A percentile compares a stretch with the other conserved stretches of the same genome.
Conservation (phyloP, 768 basidiomycete genomes). For the Pleurotus cornucopiae region DNA sequence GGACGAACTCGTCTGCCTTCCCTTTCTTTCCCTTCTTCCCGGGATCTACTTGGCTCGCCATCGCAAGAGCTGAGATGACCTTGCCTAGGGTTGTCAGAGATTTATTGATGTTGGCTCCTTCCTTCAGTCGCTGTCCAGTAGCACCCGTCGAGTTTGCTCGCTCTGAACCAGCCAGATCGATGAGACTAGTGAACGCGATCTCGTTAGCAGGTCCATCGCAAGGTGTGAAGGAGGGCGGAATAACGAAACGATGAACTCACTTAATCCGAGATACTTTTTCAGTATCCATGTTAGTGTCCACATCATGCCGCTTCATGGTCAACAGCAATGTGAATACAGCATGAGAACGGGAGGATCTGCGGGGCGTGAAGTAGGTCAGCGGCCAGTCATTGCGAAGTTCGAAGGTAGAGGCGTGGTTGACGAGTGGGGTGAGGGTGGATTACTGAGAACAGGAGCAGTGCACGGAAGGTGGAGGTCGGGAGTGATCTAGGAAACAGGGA, state of each 20-base stretch:
- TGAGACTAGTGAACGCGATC: conserved; percentile 49
- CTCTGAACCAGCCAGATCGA: conserved; percentile 96
- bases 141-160: conserved; percentile 97
- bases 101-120: conserved; percentile 99
- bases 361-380: conserved; percentile 4
- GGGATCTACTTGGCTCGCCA: conserved; percentile 56
- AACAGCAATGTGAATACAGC: conserved; percentile 96
- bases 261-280: conserved; percentile 99
- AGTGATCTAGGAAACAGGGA: no score
- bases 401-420: no score
- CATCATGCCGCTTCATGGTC: conserved; percentile 88
- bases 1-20: conserved; percentile 88
- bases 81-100: conserved; percentile 96
- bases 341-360: conserved; percentile 91
- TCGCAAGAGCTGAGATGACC: conserved; percentile 89
- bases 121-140: conserved; percentile 92
- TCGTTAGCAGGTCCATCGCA: conserved; percentile 11
- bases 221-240: neutral
- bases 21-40: conserved; percentile 87
- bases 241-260: conserved; percentile 29
- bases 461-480: no score
- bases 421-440: no score
- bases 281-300: conserved; percentile 81
- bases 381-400: neutral
- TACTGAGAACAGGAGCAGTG: no score